These are phyloP conservation scores for Immersiella caudata DNA, from an alignment of 495 filamentous ascomycete species.

Conservation along the genomic window DNA sequence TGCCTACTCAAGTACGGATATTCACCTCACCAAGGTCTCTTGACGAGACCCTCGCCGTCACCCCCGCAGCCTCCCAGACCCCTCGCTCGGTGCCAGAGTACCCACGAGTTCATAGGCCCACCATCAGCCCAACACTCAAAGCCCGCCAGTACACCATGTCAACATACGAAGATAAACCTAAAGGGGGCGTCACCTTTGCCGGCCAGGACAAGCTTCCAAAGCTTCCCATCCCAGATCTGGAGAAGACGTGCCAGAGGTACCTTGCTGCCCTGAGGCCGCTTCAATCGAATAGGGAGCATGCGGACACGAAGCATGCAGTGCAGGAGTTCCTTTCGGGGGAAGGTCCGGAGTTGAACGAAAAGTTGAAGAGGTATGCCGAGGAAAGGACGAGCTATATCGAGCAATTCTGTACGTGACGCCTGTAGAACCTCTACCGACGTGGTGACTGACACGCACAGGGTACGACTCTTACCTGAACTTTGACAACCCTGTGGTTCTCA, in stretches of 20 bases:
- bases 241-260: conserved; percentile 77
- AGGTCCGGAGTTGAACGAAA: conserved; percentile 83
- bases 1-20: conserved; percentile 58
- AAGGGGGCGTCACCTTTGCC: conserved; percentile 80
- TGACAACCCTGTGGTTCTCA: conserved; percentile 96
- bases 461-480: conserved; percentile 98
- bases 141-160: conserved; percentile 38
- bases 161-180: conserved; percentile 44
- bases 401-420: conserved; percentile 80
- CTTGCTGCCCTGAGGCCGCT: conserved; percentile 78
- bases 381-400: conserved; percentile 97
- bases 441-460: conserved; percentile 58
- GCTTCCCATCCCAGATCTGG: conserved; percentile 91
- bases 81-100: conserved; percentile 37
- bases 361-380: conserved; percentile 88
- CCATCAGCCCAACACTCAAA: conserved; percentile 31
- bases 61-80: conserved; percentile 34
- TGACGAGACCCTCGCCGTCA: conserved; percentile 60
- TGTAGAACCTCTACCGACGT: neutral
- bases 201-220: conserved; percentile 87
- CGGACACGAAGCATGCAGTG: conserved; percentile 78
- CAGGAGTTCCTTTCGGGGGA: conserved; percentile 84
- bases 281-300: conserved; percentile 78
- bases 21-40: conserved; percentile 74
- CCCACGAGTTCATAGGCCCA: conserved; percentile 35